These are phyloP conservation scores for Candida namnaoensis DNA, from an alignment of 805 yeast genomes.

Conservation along the genomic window DNA sequence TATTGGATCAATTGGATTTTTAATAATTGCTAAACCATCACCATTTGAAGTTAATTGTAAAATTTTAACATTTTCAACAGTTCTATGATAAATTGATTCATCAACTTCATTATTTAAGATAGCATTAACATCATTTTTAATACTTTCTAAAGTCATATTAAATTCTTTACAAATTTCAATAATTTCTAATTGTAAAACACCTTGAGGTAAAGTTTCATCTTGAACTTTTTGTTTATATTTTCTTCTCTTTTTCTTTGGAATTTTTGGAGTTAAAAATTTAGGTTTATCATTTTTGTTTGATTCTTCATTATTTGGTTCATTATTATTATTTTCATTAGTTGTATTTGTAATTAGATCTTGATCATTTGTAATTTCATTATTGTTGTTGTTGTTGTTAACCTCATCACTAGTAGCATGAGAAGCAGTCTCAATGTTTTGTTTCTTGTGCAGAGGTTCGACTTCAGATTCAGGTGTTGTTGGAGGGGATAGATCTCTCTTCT, in stretches of 20 bases:
- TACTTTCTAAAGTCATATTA: slow-evolving; percentile 32
- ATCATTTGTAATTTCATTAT: too few species aligned
- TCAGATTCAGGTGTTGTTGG: too few species aligned
- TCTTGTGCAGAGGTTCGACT: too few species aligned
- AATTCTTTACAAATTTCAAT: slow-evolving; percentile 40
- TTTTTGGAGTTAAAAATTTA: not conserved
- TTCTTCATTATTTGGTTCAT: too few species aligned
- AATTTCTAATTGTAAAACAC: slow-evolving; percentile 71
- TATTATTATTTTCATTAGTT: too few species aligned
- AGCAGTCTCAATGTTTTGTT: too few species aligned
- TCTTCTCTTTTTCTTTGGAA: slow-evolving; percentile 24
- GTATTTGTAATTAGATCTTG: too few species aligned
- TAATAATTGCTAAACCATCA: slow-evolving; percentile 71
- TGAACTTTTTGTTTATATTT: slow-evolving; percentile 56
- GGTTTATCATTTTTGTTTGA: too few species aligned
- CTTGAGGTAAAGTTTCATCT: slow-evolving; percentile 75
- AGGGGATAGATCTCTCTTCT: too few species aligned
- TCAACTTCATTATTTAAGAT: slow-evolving; percentile 51
- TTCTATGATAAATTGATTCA: slow-evolving; percentile 44
- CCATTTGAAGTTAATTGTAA: slow-evolving; percentile 66
- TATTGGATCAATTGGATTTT: slow-evolving; percentile 41
- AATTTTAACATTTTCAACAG: slow-evolving; percentile 49
- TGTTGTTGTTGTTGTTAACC: too few species aligned
- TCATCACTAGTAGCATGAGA: too few species aligned
- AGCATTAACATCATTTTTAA: slow-evolving; percentile 56